phyloP scores from a whole-genome alignment of 805 yeast species.

The Lachancea fermentati region DNA sequence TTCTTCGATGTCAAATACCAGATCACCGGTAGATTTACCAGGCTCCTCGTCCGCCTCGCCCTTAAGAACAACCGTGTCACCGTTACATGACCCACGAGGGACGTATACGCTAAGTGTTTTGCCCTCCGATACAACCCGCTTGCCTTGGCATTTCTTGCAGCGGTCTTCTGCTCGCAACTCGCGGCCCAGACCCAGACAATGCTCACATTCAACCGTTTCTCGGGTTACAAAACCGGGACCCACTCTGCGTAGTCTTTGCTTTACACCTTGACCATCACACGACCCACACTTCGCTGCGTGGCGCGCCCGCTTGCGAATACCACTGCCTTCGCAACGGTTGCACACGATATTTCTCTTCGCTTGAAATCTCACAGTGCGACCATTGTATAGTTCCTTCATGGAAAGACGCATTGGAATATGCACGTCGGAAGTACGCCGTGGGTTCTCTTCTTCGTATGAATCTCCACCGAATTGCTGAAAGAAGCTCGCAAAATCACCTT shows the following conservation, averaged over 20 bases:
- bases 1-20: constrained; percentile 55
- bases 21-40: constrained; percentile 73
- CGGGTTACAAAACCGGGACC: constrained; percentile 74
- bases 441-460: constrained; percentile 16
- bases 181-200: constrained; percentile 69
- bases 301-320: constrained; percentile 40
- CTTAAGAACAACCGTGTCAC: constrained; percentile 53
- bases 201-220: constrained; percentile 52
- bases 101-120: constrained; percentile 73
- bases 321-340: constrained; percentile 66
- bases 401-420: constrained; percentile 57
- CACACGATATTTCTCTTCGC: constrained; percentile 72
- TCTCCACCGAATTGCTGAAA: constrained; percentile 32
- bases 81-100: constrained; percentile 60
- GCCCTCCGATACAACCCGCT: constrained; percentile 53
- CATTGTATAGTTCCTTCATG: constrained; percentile 70
- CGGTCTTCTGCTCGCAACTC: constrained; percentile 48
- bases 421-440: constrained; percentile 55
- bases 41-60: constrained; percentile 76
- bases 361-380: constrained; percentile 71
- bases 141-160: constrained; percentile 75
- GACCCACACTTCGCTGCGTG: constrained; percentile 51
- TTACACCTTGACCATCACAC: constrained; percentile 71
- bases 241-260: constrained; percentile 53
- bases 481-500: constrained; percentile 75